These are phyloP conservation scores for Sclerotinia minor DNA, from an alignment of 2,329 filamentous ascomycete species.

Conservation along the genomic window DNA sequence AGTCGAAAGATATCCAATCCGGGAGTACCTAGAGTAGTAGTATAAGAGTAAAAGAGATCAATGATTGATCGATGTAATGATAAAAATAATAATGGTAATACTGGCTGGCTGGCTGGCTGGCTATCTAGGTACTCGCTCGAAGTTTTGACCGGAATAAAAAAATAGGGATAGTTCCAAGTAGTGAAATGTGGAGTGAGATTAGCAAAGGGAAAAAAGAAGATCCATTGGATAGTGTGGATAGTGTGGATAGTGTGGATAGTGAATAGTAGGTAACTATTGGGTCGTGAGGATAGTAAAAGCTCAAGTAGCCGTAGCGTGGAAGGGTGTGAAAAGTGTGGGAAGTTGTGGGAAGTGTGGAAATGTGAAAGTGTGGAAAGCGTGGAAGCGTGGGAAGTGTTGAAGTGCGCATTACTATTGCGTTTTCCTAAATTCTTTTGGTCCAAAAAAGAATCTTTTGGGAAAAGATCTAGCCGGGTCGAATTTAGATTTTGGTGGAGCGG, in stretches of 20 bases:
- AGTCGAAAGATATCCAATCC: neutral
- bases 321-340: neutral
- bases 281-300: constrained; percentile 3
- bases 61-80: neutral
- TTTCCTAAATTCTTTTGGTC: neutral
- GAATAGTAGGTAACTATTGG: constrained; percentile 1
- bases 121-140: no score
- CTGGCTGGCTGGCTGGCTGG: no score
- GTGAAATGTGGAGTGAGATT: constrained; percentile 6
- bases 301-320: neutral
- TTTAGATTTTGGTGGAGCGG: constrained; percentile 13
- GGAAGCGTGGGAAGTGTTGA: neutral
- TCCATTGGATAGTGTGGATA: no score
- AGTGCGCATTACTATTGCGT: neutral
- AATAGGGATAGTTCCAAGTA: neutral
- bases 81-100: no score
- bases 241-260: constrained; percentile 4
- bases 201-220: neutral
- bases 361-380: neutral
- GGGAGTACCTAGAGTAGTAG: no score
- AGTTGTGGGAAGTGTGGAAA: neutral
- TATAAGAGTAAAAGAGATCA: neutral
- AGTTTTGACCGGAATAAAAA: neutral
- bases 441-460: constrained; percentile 13
- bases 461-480: constrained; percentile 24